Conservation (phyloP, 2,329 filamentous ascomycete genomes). For the Aspergillus sp. region DNA sequence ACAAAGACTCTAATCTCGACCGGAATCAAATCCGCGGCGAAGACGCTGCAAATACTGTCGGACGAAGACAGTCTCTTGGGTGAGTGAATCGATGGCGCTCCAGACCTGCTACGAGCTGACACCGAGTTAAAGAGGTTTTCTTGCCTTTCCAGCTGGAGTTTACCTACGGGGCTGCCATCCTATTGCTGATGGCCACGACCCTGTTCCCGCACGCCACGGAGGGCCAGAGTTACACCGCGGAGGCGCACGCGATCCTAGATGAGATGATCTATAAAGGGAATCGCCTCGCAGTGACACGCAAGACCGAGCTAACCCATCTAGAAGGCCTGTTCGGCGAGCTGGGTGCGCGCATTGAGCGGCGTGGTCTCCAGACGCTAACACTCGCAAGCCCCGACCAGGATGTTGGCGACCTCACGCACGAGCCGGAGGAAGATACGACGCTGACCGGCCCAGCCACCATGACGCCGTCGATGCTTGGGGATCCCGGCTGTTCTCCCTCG, state of each 20-base stretch:
- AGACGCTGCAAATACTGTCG: conserved; percentile 40
- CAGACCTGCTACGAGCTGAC: background rate
- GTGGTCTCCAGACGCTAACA: conserved; percentile 26
- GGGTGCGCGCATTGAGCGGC: conserved; percentile 21
- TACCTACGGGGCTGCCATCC: conserved; percentile 34
- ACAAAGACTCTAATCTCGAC: conserved; percentile 40
- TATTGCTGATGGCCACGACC: conserved; percentile 38
- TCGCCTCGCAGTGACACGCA: conserved; percentile 29
- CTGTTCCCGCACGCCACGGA: conserved; percentile 35
- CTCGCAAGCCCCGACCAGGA: conserved; percentile 5
- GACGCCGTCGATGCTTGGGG: background rate
- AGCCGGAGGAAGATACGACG: background rate
- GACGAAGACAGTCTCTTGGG: conserved; percentile 38
- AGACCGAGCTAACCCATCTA: conserved; percentile 28
- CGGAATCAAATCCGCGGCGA: conserved; percentile 44
- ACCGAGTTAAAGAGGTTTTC: conserved; percentile 32
- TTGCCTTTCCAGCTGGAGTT: conserved; percentile 43
- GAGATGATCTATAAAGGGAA: conserved; percentile 38
- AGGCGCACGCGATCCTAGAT: conserved; percentile 31
- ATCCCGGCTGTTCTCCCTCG: background rate
- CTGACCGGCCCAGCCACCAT: background rate
- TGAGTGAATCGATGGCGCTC: conserved; percentile 15
- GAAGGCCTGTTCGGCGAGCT: conserved; percentile 31
- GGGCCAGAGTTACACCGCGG: conserved; percentile 18
- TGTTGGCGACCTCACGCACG: background rate